Base-by-base conservation (phyloP, 179 eudicot species). In the Spergularia azorica region DNA sequence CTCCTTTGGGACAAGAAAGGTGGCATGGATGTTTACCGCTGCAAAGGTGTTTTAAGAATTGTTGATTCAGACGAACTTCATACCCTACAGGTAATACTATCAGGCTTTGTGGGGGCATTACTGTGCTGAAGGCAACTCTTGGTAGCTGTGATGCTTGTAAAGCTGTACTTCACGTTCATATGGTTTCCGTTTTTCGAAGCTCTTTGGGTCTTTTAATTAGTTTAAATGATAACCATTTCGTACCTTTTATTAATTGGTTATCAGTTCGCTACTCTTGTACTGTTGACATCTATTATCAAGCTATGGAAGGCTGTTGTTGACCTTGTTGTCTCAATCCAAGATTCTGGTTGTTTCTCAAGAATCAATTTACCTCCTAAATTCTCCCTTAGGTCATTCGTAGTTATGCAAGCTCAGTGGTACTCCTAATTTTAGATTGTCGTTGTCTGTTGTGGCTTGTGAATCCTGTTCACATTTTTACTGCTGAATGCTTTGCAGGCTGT, bases 1-100 rank as follows among this genome's bases (percentile, higher is more conserved):
- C 88, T 95, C 73, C 94, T 95, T 77, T 95, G 98, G 98, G 97
- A 95, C 72, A 95, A 95, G 84, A 93, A 90, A 77, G 86, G 83
- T 71, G 83, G 79, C 77, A 92, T 92, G 93, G 97, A 95, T 69
- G 87, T 95, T 60, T 92, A 95, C 80, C 93, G 97, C 55, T 95
- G 98, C 85, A 95, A 95, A 87, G 98, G 98, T 26, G 86, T 95
- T 79, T 72, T 92, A 63, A 89, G 81, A 80, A 81, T 92, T 43
- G 41, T 67, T 32, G 80, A 86, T 80, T 92, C 95, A 0, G 85
- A 90, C 81, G 89, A 91, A 76, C 93, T 95, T 71, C 93, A 91
- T 77, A 95, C 98, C 21, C 79, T 95, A 61, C 98, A 95, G 95
- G 98, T 94, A 83, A 15, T 1, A 46, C 43, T 58, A 52, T 56